Evolutionary conservation across 169 alveolate species (phyloP).

Genomic region (Plasmodium berghei): DNA sequence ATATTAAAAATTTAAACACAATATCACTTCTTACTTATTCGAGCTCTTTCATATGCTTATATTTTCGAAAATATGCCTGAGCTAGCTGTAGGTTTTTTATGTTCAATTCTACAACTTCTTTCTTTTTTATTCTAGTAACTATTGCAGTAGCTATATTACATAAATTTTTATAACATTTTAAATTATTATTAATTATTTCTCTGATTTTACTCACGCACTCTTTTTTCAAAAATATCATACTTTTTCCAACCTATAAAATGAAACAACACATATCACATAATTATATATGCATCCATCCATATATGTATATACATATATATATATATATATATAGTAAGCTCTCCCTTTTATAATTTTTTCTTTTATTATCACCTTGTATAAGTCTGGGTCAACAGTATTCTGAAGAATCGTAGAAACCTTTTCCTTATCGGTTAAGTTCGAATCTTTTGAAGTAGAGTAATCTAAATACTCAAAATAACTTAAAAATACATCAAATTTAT

Average conservation of each 20-base stretch:
- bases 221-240: slow-evolving; percentile 67
- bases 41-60: slow-evolving; percentile 28
- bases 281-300: not conserved
- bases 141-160: slow-evolving; percentile 57
- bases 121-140: slow-evolving; percentile 43
- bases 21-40: not conserved
- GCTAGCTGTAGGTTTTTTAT: slow-evolving; percentile 43
- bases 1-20: not conserved
- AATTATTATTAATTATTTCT: slow-evolving; percentile 32
- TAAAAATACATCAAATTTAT: slow-evolving; percentile 58
- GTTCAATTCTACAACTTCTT: slow-evolving; percentile 19
- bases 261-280: not conserved
- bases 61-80: slow-evolving; percentile 69
- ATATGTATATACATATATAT: not conserved
- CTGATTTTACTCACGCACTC: slow-evolving; percentile 26
- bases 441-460: slow-evolving; percentile 22
- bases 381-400: slow-evolving; percentile 16
- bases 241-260: slow-evolving; percentile 54
- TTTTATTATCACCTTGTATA: slow-evolving; percentile 21
- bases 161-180: slow-evolving; percentile 41
- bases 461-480: slow-evolving; percentile 47
- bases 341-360: not conserved
- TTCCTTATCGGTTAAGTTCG: slow-evolving; percentile 22
- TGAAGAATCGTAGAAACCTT: slow-evolving; percentile 37
- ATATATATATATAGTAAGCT: not conserved